Base-by-base conservation (phyloP, 2,329 filamentous ascomycete species). In the Monilinia laxa region DNA sequence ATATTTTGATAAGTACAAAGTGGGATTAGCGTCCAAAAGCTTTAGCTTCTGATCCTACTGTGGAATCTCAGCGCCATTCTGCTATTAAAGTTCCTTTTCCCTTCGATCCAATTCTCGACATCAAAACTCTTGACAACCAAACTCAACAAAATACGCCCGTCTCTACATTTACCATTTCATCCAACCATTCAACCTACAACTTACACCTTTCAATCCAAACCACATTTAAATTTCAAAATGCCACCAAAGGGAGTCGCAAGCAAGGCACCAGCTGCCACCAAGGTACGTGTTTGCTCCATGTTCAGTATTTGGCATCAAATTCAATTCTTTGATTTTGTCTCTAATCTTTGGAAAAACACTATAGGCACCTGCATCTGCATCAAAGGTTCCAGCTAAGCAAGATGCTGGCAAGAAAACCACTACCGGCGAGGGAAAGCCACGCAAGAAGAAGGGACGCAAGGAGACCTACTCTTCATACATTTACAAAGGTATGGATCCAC, bases 391-490 rank as follows among this genome's bases (percentile, higher is more conserved):
- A 79, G 93, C 94, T 79, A 91, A 96, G 85, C 35, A 23, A 56
- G 94, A 97, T 84, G 94, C 94, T 73, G 95, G 94, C 86, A 99
- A 99, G 92, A 99, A 98, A 42, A 98, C 95, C 60, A 92, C 94
- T 69, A 88, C 93, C 47, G 53, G 42, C 70, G 88, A 92, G 79
- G 95, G 95, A 73, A 95, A 98, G 77, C 98, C 98, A 93, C 99
- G 99, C 92, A 99, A 98, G 93, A 92, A 95, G 79, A 99, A 99
- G 93, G 92, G 93, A 75, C 90, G 95, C 84, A 98, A 98, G 91
- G 95, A 99, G 87, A 99, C 95, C n/a, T 99, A 99, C 87, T 96
- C 91, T 75, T 96, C 92, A 66, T 99, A 99, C 88, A 99, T 99
- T 84, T 99, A 98, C 91, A 99, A 98, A 87, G 95, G 94, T 97